These are phyloP conservation scores for Prosopis cineraria DNA, from an alignment of 306 rosid species.

Conservation along the genomic window DNA sequence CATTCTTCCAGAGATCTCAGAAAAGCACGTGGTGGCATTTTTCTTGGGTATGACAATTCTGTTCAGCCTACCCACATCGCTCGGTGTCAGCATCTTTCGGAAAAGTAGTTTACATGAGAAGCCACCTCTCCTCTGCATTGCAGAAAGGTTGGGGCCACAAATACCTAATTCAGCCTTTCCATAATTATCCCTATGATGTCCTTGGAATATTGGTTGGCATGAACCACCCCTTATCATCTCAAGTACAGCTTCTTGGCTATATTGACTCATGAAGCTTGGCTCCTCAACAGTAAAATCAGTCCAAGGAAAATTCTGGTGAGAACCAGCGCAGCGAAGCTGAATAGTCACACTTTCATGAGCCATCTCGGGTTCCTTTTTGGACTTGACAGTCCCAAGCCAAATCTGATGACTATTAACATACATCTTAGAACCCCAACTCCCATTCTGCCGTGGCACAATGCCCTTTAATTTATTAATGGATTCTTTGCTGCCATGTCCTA, in stretches of 20 bases:
- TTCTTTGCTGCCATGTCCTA: background rate
- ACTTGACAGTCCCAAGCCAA: slow-evolving; percentile 45
- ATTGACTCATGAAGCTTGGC: slow-evolving; percentile 35
- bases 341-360: slow-evolving; percentile 2
- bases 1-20: background rate
- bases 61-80: slow-evolving; percentile 50
- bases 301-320: slow-evolving; percentile 42
- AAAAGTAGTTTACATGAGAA: slow-evolving; percentile 35
- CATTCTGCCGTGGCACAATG: slow-evolving; percentile 36
- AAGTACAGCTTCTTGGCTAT: slow-evolving; percentile 36
- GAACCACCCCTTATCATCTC: slow-evolving; percentile 46
- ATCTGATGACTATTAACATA: slow-evolving; percentile 38
- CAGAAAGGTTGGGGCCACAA: background rate
- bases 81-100: slow-evolving; percentile 49
- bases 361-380: slow-evolving; percentile 33
- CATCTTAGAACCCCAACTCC: slow-evolving; percentile 51
- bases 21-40: slow-evolving; percentile 36
- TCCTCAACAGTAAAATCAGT: slow-evolving; percentile 26
- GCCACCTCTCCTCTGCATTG: slow-evolving; percentile 7
- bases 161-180: background rate
- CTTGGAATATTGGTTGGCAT: slow-evolving; percentile 35
- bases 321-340: background rate
- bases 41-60: slow-evolving; percentile 47
- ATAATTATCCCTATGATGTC: background rate
- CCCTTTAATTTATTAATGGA: slow-evolving; percentile 37